Evolutionary conservation across 495 filamentous ascomycete species (phyloP).

Genomic region (Endocarpon pusillum): DNA sequence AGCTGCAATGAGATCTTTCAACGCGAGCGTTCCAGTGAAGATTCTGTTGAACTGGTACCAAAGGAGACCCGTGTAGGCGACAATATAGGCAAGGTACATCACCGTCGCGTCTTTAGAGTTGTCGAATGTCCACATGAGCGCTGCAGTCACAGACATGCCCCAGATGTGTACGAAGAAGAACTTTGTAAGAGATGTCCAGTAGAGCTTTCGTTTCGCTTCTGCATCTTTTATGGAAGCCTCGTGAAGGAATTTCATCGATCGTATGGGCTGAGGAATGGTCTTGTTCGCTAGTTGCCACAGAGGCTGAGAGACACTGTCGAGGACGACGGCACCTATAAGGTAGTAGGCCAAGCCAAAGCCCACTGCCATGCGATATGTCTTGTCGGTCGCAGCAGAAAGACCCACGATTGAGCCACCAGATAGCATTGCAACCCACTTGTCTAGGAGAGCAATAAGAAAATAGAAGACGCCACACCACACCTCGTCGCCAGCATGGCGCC

Average conservation of each 20-base stretch:
- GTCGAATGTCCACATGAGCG: slow-evolving; percentile 24
- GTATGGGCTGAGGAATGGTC: too few relatives aligned
- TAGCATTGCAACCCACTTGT: slow-evolving; percentile 24
- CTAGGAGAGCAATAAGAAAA: slow-evolving; percentile 25
- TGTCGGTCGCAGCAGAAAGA: slow-evolving; percentile 17
- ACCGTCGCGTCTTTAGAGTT: slow-evolving; percentile 11
- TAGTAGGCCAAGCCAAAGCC: slow-evolving; percentile 28
- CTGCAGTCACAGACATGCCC: slow-evolving; percentile 17
- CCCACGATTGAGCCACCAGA: slow-evolving; percentile 20
- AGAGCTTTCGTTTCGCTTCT: slow-evolving; percentile 18
- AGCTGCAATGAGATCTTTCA: slow-evolving; percentile 18
- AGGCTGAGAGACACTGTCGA: slow-evolving; percentile 22
- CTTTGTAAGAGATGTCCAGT: slow-evolving; percentile 19
- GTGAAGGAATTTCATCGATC: slow-evolving; percentile 8
- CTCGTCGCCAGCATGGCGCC: slow-evolving; percentile 23
- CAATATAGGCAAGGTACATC: slow-evolving; percentile 23
- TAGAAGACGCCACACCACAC: slow-evolving; percentile 25
- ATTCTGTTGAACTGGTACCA: slow-evolving; percentile 29
- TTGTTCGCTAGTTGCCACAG: slow-evolving; percentile 19
- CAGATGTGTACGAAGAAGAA: slow-evolving; percentile 25
- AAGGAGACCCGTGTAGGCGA: slow-evolving; percentile 24
- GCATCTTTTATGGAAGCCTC: slow-evolving; percentile 17
- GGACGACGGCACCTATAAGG: slow-evolving; percentile 23
- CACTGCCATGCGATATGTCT: slow-evolving; percentile 17
- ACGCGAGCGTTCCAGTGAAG: slow-evolving; percentile 20